Evolutionary conservation across 352 stramenopile species (phyloP).

Genomic region (Globisporangium canariense): DNA sequence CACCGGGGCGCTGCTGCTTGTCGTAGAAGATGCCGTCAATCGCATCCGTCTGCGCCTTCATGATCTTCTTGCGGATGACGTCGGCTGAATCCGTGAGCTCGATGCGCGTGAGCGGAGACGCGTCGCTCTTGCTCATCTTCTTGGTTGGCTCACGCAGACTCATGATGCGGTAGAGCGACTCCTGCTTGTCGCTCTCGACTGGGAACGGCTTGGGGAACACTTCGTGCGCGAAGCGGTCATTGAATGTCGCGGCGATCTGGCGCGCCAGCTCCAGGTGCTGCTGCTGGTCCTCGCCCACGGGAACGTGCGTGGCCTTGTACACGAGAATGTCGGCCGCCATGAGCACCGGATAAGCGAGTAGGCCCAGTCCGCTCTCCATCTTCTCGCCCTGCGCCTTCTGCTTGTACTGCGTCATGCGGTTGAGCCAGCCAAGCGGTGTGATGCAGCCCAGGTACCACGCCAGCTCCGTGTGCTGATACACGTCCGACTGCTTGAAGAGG

Average conservation of each 20-base stretch:
- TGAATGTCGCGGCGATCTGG: slow-evolving; percentile 96
- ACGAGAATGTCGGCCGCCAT: slow-evolving; percentile 99
- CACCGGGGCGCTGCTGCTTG: slow-evolving; percentile 91
- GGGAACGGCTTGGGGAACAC: slow-evolving; percentile 62
- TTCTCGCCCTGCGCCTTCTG: slow-evolving; percentile 92
- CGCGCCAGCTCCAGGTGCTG: slow-evolving; percentile 99
- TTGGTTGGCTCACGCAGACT: slow-evolving; percentile 93
- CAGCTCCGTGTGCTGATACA: slow-evolving; percentile 92
- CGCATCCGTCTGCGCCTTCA: slow-evolving; percentile 87
- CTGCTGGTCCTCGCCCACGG: slow-evolving; percentile 97
- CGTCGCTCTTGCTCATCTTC: slow-evolving; percentile 99
- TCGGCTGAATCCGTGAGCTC: slow-evolving; percentile 88
- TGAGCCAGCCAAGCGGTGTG: slow-evolving; percentile 96
- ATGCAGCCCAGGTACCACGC: slow-evolving; percentile 97
- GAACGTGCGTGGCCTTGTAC: slow-evolving; percentile 96
- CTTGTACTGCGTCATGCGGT: slow-evolving; percentile 99
- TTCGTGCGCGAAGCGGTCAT: slow-evolving; percentile 90
- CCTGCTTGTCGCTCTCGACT: slow-evolving; percentile 35
- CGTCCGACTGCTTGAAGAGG: slow-evolving; percentile 82
- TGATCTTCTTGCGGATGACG: slow-evolving; percentile 83
- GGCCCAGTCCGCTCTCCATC: slow-evolving; percentile 79
- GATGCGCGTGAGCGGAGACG: slow-evolving; percentile 90
- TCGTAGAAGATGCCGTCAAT: slow-evolving; percentile 79
- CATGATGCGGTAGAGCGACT: slow-evolving; percentile 93
- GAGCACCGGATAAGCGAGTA: slow-evolving; percentile 98